Conservation (phyloP, 106 monocot species). For the Triglochin maritima region DNA sequence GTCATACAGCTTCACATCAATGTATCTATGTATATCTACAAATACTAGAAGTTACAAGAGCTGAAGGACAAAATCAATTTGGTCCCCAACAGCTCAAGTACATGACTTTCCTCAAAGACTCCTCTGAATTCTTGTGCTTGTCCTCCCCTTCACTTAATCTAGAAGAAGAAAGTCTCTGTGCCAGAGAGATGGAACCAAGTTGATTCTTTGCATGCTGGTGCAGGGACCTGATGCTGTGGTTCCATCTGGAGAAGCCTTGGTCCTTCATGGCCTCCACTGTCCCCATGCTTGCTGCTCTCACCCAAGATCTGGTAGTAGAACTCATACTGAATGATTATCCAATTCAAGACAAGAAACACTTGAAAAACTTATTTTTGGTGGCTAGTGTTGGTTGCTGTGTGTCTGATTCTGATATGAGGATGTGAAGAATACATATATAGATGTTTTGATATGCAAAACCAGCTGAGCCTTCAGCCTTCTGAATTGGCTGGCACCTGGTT, state of each 20-base stretch:
- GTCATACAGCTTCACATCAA: too few species aligned
- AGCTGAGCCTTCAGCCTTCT: too few species aligned
- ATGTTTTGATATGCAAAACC: too few species aligned
- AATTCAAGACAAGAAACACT: too few species aligned
- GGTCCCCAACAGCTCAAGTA: conserved; percentile 42
- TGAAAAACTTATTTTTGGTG: too few species aligned
- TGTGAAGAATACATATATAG: too few species aligned
- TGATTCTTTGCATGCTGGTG: conserved; percentile 10
- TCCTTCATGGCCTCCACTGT: conserved; percentile 47
- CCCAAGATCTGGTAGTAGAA: conserved; percentile 22
- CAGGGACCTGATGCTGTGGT: conserved; percentile 16
- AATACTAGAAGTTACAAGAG: too few species aligned
- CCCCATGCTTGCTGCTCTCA: conserved; percentile 27
- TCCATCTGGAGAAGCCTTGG: conserved; percentile 45
- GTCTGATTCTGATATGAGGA: too few species aligned
- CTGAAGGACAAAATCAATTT: conserved; percentile 1
- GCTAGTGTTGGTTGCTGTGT: too few species aligned
- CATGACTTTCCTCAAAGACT: conserved; percentile 27
- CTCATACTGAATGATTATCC: conserved; percentile 5
- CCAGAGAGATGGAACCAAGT: background rate
- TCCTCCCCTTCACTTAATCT: background rate
- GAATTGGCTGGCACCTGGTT: too few species aligned
- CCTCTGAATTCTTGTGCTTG: background rate
- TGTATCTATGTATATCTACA: too few species aligned
- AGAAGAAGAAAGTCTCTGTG: background rate